A percentile compares a stretch with the other conserved stretches of the same genome.
These are phyloP conservation scores for Cutaneotrichosporon sp. DNA, from an alignment of 1,284 basidiomycete species.

Conservation along the genomic window DNA sequence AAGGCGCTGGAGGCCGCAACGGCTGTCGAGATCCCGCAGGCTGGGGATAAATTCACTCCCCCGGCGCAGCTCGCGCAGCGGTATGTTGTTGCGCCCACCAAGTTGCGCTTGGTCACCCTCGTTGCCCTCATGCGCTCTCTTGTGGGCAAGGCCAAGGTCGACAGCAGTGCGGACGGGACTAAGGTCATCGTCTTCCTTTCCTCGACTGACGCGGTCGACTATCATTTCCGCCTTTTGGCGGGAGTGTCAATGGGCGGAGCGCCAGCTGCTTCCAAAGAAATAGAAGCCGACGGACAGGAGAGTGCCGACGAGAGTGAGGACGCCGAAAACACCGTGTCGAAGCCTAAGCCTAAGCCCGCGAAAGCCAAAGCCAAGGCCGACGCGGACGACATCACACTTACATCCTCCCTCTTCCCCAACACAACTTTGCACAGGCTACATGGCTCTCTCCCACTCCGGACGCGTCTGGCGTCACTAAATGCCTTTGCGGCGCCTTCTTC, in stretches of 20 bases:
- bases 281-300: constrained; percentile 19
- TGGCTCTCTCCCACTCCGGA: constrained; percentile 78
- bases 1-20: constrained; percentile 26
- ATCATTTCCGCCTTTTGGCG: constrained; percentile 86
- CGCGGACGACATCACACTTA: constrained; percentile 56
- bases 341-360: constrained; percentile 23
- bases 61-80: constrained; percentile 94
- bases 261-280: constrained; percentile 33
- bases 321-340: constrained; percentile 33
- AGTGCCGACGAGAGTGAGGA: constrained; percentile 23
- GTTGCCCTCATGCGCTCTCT: constrained; percentile 76
- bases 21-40: constrained; percentile 8
- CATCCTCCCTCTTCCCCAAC: constrained; percentile 72
- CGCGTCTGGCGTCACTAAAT: constrained; percentile 74
- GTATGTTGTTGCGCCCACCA: constrained; percentile 86
- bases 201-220: constrained; percentile 96
- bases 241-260: constrained; percentile 64
- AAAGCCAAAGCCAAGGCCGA: constrained; percentile 15
- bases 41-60: constrained; percentile 68
- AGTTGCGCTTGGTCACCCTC: constrained; percentile 85
- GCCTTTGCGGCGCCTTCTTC: constrained; percentile 61
- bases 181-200: constrained; percentile 90
- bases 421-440: constrained; percentile 87
- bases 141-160: constrained; percentile 51
- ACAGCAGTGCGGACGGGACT: constrained; percentile 33